Conservation (phyloP, 345 rosid species). For the Syzygium oleosum region DNA sequence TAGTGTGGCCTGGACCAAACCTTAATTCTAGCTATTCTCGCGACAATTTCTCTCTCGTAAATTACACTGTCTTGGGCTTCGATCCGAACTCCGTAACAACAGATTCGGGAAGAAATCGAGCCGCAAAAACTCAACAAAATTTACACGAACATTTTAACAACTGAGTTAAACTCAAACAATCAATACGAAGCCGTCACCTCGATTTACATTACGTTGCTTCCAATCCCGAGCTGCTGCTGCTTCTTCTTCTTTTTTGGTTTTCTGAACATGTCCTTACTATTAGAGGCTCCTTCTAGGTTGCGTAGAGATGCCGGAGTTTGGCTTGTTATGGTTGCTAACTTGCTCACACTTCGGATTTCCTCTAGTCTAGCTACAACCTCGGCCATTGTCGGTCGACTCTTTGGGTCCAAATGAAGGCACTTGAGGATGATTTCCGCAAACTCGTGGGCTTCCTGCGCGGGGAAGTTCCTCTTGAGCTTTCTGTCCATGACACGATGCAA, state of each 20-base stretch:
- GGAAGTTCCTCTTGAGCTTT: constrained; percentile 14
- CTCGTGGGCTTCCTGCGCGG: constrained; percentile 14
- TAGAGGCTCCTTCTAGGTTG: not conserved
- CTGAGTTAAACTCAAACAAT: not conserved
- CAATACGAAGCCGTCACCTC: not conserved
- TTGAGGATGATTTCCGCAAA: constrained; percentile 10
- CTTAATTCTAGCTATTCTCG: not conserved
- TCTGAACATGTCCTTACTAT: not conserved
- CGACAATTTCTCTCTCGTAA: not conserved
- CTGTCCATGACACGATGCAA: constrained; percentile 13
- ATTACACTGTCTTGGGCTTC: not conserved
- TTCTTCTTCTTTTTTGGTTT: not conserved
- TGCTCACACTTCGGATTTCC: not conserved
- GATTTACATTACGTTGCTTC: not conserved
- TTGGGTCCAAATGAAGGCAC: constrained; percentile 14
- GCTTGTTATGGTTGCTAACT: not conserved
- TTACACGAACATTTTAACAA: not conserved
- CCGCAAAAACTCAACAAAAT: not conserved
- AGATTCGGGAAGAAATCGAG: not conserved
- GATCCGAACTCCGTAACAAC: not conserved
- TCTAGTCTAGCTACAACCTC: constrained; percentile 17
- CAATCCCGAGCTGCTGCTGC: not conserved
- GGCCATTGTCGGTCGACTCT: constrained; percentile 15
- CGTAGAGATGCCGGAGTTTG: not conserved
- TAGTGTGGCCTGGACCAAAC: not conserved